Evolutionary conservation across 2,329 filamentous ascomycete species (phyloP).

Genomic region (Apiospora aurea): DNA sequence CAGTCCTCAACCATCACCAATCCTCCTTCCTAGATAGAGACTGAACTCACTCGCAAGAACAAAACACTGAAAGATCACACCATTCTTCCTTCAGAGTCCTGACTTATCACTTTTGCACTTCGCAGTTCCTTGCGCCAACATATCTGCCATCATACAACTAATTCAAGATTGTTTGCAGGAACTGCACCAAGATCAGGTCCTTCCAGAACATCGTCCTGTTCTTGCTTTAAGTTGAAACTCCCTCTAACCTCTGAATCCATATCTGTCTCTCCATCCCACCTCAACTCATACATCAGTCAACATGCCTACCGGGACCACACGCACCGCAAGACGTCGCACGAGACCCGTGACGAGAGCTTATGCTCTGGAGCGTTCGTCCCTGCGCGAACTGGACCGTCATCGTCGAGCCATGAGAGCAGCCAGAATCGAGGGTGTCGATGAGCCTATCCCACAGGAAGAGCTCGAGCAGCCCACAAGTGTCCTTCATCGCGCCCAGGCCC

Average conservation of each 20-base stretch:
- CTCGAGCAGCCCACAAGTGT: constrained; percentile 1
- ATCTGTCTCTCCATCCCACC: not conserved
- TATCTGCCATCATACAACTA: not conserved
- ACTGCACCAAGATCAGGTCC: not conserved
- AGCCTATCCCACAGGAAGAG: not conserved
- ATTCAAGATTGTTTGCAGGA: too few species aligned
- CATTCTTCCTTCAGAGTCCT: not conserved
- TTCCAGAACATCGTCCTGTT: not conserved
- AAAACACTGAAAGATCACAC: not conserved
- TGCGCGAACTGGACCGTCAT: not conserved
- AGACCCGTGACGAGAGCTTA: not conserved
- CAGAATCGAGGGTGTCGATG: not conserved
- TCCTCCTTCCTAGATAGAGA: not conserved
- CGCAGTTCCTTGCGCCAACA: not conserved
- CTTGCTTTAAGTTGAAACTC: not conserved
- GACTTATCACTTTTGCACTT: not conserved
- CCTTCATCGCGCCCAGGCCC: constrained; percentile 17
- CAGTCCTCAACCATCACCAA: not conserved
- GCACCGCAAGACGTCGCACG: not conserved
- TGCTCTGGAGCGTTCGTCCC: not conserved
- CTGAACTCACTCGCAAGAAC: not conserved
- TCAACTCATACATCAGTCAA: not conserved
- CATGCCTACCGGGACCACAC: not conserved
- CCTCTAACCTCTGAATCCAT: too few species aligned
- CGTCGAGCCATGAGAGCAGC: not conserved